These are phyloP conservation scores for Posidonia oceanica DNA, from an alignment of 116 monocot genomes.

Conservation along the genomic window DNA sequence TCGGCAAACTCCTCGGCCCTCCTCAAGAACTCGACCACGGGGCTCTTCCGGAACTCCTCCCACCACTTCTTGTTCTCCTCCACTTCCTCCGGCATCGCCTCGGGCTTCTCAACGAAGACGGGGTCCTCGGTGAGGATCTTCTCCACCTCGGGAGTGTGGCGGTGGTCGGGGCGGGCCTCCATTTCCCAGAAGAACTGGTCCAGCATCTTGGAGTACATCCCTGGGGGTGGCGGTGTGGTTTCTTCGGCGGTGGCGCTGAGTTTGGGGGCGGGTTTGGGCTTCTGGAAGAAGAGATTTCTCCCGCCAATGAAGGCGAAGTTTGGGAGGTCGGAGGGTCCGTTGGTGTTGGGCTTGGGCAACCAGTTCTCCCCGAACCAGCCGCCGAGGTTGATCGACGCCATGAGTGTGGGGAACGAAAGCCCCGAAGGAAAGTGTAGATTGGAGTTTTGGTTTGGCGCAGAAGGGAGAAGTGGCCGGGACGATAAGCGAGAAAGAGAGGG, in stretches of 20 bases:
- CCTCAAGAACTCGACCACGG: too few species aligned
- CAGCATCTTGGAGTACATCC: slow-evolving; percentile 49
- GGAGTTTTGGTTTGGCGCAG: too few species aligned
- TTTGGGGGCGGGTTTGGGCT: slow-evolving; percentile 10
- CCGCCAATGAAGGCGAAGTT: slow-evolving; percentile 63
- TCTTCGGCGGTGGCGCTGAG: background rate
- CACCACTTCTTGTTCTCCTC: slow-evolving; percentile 73
- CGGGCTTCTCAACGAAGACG: slow-evolving; percentile 31
- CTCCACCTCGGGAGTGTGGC: slow-evolving; percentile 63
- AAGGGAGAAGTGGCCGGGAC: too few species aligned
- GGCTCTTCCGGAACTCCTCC: slow-evolving; percentile 72
- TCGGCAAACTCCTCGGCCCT: too few species aligned
- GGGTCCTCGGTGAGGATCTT: too few species aligned
- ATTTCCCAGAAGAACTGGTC: slow-evolving; percentile 75
- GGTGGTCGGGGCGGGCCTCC: slow-evolving; percentile 62
- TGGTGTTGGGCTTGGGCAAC: slow-evolving; percentile 35
- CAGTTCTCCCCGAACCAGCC: slow-evolving; percentile 62
- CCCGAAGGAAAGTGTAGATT: too few species aligned
- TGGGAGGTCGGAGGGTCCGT: slow-evolving; percentile 11
- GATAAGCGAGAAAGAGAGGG: too few species aligned
- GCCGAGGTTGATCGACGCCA: slow-evolving; percentile 71
- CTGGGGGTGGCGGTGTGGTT: slow-evolving; percentile 2
- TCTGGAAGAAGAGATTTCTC: slow-evolving; percentile 27
- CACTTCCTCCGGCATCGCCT: slow-evolving; percentile 55
- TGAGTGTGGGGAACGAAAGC: slow-evolving; percentile 11